Percentiles rank a stretch among this genome's conserved stretches.
Conservation (phyloP, 192 early-diverging fungal species). For the Coemansia sp. region DNA sequence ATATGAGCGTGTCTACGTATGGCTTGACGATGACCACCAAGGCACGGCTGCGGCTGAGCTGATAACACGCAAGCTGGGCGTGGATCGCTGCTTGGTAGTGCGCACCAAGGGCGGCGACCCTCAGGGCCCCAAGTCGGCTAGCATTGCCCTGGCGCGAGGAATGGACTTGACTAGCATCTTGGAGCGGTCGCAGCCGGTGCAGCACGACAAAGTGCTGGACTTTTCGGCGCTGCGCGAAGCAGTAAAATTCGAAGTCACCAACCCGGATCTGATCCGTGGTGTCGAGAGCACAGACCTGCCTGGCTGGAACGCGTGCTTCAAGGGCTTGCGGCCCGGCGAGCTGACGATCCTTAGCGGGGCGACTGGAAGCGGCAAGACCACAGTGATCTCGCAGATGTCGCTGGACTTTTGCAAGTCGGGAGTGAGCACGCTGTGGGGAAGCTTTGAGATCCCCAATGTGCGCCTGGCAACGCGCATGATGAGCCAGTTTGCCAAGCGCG, state of each 20-base stretch:
- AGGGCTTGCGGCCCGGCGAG: conserved; percentile 70
- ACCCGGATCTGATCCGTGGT: conserved; percentile 65
- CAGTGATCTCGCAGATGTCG: conserved; percentile 67
- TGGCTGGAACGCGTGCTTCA: conserved; percentile 60
- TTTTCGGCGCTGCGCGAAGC: conserved; percentile 63
- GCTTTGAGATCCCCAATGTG: conserved; percentile 73
- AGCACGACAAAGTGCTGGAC: conserved; percentile 66
- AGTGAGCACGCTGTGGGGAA: conserved; percentile 72
- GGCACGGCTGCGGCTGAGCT: conserved; percentile 59
- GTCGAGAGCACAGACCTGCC: conserved; percentile 63
- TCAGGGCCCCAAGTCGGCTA: conserved; percentile 56
- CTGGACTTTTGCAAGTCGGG: conserved; percentile 67
- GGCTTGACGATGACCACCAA: conserved; percentile 68
- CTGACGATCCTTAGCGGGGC: conserved; percentile 67
- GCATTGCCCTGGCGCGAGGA: conserved; percentile 52
- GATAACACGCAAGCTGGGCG: conserved; percentile 63
- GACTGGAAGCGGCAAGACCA: conserved; percentile 72
- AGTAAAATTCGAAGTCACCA: conserved; percentile 61
- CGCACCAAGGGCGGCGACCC: conserved; percentile 41
- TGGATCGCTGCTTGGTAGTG: conserved; percentile 62
- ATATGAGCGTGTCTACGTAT: conserved; percentile 64
- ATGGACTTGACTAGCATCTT: conserved; percentile 49
- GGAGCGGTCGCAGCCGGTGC: conserved; percentile 46
- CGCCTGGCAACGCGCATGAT: conserved; percentile 68
- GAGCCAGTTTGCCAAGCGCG: conserved; percentile 61